Conservation (phyloP, 2,329 filamentous ascomycete species). For the Sphaerulina musiva region DNA sequence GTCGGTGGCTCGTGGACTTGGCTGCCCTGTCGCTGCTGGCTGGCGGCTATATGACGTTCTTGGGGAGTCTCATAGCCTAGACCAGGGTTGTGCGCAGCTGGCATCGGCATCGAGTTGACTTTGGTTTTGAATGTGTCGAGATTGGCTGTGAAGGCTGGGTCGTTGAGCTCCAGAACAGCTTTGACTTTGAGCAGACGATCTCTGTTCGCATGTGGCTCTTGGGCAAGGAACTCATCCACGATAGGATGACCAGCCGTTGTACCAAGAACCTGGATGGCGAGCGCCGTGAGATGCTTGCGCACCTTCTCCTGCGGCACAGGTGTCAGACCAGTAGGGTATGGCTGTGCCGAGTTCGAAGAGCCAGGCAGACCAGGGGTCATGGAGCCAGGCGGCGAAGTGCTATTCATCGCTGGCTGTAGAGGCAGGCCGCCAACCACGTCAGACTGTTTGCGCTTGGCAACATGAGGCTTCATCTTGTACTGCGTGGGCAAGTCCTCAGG, state of each 20-base stretch:
- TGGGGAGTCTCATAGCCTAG: slow-evolving; percentile 18
- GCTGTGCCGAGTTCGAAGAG: slow-evolving; percentile 17
- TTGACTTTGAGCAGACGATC: slow-evolving; percentile 25
- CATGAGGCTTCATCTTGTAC: slow-evolving; percentile 70
- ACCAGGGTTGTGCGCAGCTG: slow-evolving; percentile 20
- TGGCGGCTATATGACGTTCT: slow-evolving; percentile 10
- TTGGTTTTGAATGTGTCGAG: slow-evolving; percentile 23
- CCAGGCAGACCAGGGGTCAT: slow-evolving; percentile 19
- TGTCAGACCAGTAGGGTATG: slow-evolving; percentile 15
- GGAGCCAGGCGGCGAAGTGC: slow-evolving; percentile 24
- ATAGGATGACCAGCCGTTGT: slow-evolving; percentile 22
- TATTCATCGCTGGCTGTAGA: slow-evolving; percentile 29
- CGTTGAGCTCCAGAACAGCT: slow-evolving; percentile 21
- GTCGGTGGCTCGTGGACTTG: slow-evolving; percentile 27
- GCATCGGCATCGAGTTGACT: slow-evolving; percentile 21
- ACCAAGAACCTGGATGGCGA: slow-evolving; percentile 27
- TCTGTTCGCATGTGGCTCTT: slow-evolving; percentile 26
- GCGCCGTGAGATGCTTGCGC: slow-evolving; percentile 26
- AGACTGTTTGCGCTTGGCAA: slow-evolving; percentile 58
- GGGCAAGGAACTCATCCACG: slow-evolving; percentile 25
- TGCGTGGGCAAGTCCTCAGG: slow-evolving; percentile 83
- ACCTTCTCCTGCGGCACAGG: slow-evolving; percentile 13
- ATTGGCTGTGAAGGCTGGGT: slow-evolving; percentile 17
- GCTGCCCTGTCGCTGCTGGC: slow-evolving; percentile 14
- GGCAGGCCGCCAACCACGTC: slow-evolving; percentile 22